Evolutionary conservation across 768 basidiomycete genomes (phyloP).

Genomic region (Mycena crocata): DNA sequence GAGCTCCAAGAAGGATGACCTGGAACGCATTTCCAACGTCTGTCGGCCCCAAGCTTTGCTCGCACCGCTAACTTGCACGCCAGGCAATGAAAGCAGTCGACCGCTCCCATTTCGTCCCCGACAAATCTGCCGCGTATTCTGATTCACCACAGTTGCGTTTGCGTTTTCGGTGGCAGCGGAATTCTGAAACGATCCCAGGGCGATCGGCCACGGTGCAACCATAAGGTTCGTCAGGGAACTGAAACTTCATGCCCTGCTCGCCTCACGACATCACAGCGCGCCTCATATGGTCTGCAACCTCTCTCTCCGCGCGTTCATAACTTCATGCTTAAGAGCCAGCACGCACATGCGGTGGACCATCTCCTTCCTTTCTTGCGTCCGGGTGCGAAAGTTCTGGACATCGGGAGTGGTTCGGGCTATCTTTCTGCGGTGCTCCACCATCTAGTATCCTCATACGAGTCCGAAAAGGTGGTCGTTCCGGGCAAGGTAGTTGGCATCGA

Average conservation of each 20-base stretch:
- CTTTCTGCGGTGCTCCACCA: constrained; percentile 85
- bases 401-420: constrained; percentile 92
- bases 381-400: constrained; percentile 84
- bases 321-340: constrained; percentile 54
- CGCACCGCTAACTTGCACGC: background rate
- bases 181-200: constrained; percentile 50
- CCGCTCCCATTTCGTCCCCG: constrained; percentile 73
- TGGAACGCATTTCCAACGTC: constrained; percentile 70
- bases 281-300: constrained; percentile 86
- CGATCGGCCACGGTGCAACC: constrained; percentile 88
- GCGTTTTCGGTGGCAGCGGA: background rate
- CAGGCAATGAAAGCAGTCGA: constrained; percentile 81
- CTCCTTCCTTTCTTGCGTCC: constrained; percentile 78
- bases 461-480: constrained; percentile 18
- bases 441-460: constrained; percentile 50
- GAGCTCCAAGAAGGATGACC: constrained; percentile 50
- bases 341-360: constrained; percentile 87
- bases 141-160: constrained; percentile 79
- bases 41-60: constrained; percentile 33
- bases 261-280: no score
- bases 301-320: background rate
- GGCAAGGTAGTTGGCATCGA: constrained; percentile 91
- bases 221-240: no score
- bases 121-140: constrained; percentile 68
- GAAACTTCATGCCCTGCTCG: no score